Evolutionary conservation across 2,329 filamentous ascomycete genomes (phyloP), one percentile per base, ranked within the genome.

Genomic region (Ampelomyces quisqualis): DNA sequence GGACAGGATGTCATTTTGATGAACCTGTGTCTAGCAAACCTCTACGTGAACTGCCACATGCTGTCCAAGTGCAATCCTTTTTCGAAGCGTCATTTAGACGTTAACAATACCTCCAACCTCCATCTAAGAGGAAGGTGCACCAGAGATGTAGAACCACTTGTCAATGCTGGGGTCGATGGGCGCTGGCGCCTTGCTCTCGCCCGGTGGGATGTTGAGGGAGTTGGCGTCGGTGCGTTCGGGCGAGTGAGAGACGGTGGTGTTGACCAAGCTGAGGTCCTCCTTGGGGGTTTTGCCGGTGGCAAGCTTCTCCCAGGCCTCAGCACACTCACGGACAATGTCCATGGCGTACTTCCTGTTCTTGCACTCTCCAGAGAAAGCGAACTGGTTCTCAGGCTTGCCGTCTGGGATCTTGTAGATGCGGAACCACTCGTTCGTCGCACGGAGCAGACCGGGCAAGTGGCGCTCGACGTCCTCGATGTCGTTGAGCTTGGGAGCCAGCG

Each of bases 91-190:
- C n/a, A n/a, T n/a, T n/a, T n/a, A n/a, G n/a, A n/a, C n/a, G n/a
- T n/a, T n/a, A n/a, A n/a, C n/a, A n/a, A n/a, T n/a, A n/a, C n/a
- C n/a, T n/a, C n/a, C n/a, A n/a, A n/a, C 11, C 21, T 34, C 21
- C 21, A 23, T 49, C 58, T 73, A 75, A 51, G 64, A 68, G 52
- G 72, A 73, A 61, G 90, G 88, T 68, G 93, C 93, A 73, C 93
- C 93, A 72, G 90, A 95, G 75, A 98, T 98, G 84, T 97, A 98
- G 86, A 98, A 98, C 93, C 93, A 98, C 84, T 98, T 98, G 83
- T 98, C 93, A 69, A 97, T 95, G 74, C 85, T 94, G 70, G 83
- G 81, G 70, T 98, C 93, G 62, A 98, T 95, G 67, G 91, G 90
- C 55, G 85, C 91, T 47, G 93, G 83, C 40, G 80, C 70, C 44